Evolutionary conservation across 1,284 basidiomycete species (phyloP), one percentile per base, ranked within the genome.

Genomic region (Leccinum pseudoinsigne): DNA sequence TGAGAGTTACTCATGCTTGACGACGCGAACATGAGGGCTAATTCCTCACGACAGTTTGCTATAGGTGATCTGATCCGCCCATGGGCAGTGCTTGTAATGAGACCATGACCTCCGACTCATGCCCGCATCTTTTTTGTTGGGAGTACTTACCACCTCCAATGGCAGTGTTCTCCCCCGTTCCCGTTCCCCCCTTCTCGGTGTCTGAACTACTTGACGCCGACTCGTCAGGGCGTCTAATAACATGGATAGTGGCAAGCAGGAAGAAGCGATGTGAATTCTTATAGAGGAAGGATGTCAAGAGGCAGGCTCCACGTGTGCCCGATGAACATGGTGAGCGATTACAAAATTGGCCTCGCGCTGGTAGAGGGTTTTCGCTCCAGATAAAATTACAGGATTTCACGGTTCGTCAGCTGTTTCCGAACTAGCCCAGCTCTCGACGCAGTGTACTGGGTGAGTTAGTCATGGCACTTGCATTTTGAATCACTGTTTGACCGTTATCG

Each of bases 251-350:
- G 21, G 1, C n/a, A 61, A 28, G 31, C 5, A 21, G 62, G 31
- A 16, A 55, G 3, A 59, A 36, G 57, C 57, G 42, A 6, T 66
- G 66, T 21, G 68, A 60, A 71, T 10, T 1, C 38, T 36, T 2
- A 38, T 47, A 53, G 28, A 21, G 31, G 62, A 62, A 47, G 12
- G 34, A 14, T 42, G 10, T 26, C 10, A n/a, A 12, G 55, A 38
- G 55, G 51, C 42, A n/a, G 61, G 55, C 18, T 55, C 11, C 40
- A 26, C 23, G 50, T 57, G 50, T 28, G 28, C 9, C 10, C 38
- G 18, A 40, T 10, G n/a, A 63, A 55, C 55, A 47, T 54, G 38
- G 31, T 55, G 55, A 3, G 16, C 34, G 18, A 38, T 28, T 23
- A 53, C 23, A 53, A 28, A 54, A 28, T 54, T 54, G 14, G 14